Evolutionary conservation across 164 flowering plant species (phyloP).

Genomic region (Tinospora cordifolia): DNA sequence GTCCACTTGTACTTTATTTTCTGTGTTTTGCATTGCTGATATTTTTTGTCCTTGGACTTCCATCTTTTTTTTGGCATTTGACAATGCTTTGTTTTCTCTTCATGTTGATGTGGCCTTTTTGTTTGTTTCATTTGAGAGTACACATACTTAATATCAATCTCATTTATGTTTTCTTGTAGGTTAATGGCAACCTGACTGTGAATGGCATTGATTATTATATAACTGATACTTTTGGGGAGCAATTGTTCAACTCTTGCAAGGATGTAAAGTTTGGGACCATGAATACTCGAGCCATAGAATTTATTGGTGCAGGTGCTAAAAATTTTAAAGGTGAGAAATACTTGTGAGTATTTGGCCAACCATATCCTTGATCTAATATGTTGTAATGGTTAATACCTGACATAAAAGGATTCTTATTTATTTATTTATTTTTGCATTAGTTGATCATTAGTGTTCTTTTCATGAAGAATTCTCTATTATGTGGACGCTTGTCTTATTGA

Average conservation of each 20-base stretch:
- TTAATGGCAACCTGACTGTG: conserved; percentile 63
- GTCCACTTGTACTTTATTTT: too few relatives aligned
- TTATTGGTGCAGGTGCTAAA: conserved; percentile 91
- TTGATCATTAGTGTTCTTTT: neutral
- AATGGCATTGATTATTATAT: conserved; percentile 75
- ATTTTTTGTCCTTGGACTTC: neutral
- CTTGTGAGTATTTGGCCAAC: conserved; percentile 6
- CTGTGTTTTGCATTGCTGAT: neutral
- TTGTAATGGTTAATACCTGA: neutral
- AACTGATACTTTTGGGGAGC: conserved; percentile 81
- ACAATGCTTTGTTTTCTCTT: neutral
- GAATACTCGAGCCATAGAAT: conserved; percentile 79
- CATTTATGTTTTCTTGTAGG: conserved; percentile 39
- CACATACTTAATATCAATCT: neutral
- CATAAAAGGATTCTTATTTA: neutral
- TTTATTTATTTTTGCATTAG: neutral
- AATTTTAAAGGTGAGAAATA: conserved; percentile 58
- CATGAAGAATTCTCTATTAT: neutral
- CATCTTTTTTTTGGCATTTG: neutral
- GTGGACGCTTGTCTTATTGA: neutral
- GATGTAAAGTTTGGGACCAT: conserved; percentile 96
- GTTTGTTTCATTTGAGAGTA: neutral
- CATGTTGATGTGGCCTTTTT: neutral
- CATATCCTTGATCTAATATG: neutral
- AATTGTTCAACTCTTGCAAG: conserved; percentile 87